Base-by-base conservation (phyloP, 176 grass and related monocot genomes). In the Raddia guianensis region DNA sequence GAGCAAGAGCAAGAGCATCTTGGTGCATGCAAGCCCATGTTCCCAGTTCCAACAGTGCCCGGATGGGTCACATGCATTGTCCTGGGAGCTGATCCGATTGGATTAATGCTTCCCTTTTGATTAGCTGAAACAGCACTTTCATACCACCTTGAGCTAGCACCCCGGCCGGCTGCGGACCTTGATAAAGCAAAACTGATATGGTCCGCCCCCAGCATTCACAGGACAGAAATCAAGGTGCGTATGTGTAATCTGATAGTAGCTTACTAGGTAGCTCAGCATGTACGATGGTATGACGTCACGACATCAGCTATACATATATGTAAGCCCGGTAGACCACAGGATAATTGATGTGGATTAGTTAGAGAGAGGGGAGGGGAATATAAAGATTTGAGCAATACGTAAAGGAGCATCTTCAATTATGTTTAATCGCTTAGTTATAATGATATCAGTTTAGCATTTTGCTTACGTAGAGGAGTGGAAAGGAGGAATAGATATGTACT, bases 11-110 rank as follows among this genome's bases (percentile, higher is more conserved):
- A 12, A 1, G 19, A 42, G 42, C 74, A 60, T 52, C 74, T 63
- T 34, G 19, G 46, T 33, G 18, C 32, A 44, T 33, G 18, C 32
- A 44, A 86, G 12, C 64, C 33, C 65, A 75, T 62, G 64, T 68
- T 84, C 43, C 61, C 63, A 20, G 27, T 45, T 53, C 49, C 68
- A 57, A 32, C 55, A 44, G 13, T 53, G 35, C 53, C 51, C 33
- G 52, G 10, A 67, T 14, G n/a, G 2, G 53, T 50, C 74, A 78
- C 76, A 66, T 79, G 76, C 37, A 43, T 65, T 79, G 48, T 79
- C 53, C 32, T 0, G 46, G 3, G 6, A 70, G 16, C 14, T 44
- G 18, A 52, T 70, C 49, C 32, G 27, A 32, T 45, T 40, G 65
- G 37, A 85, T 70, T 0, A 59, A 57, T 33, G 45, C 33, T 12